phyloP scores from a whole-genome alignment of 169 alveolate species.

The Fabrea salina region DNA sequence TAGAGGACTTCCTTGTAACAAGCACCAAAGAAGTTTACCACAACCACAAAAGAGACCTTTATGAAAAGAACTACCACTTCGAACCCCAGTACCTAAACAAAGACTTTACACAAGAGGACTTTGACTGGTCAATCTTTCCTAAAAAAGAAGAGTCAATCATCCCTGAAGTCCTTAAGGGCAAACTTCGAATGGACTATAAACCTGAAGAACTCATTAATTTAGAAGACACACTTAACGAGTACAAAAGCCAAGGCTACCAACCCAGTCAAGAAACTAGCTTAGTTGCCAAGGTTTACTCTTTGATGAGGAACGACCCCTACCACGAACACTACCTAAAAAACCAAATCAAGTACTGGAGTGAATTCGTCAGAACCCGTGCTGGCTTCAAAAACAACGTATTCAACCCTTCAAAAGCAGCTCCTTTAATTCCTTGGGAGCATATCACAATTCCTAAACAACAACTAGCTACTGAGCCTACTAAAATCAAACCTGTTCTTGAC shows the following conservation, averaged over 20 bases:
- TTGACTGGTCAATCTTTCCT: neutral
- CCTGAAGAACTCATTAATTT: neutral
- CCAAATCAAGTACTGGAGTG: slow-evolving; percentile 29
- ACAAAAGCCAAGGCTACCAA: neutral
- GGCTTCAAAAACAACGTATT: neutral
- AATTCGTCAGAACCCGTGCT: neutral
- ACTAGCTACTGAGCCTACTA: neutral
- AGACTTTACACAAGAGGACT: slow-evolving; percentile 10
- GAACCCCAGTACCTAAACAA: slow-evolving; percentile 12
- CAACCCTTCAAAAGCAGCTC: neutral
- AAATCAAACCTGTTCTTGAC: neutral
- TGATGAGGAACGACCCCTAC: slow-evolving; percentile 41
- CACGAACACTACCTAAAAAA: slow-evolving; percentile 51
- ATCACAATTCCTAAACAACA: neutral
- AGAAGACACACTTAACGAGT: neutral
- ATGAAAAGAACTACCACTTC: slow-evolving; percentile 10
- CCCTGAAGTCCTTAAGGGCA: neutral
- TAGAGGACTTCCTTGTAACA: neutral
- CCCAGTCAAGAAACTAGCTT: neutral
- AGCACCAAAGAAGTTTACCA: neutral
- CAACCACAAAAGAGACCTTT: neutral
- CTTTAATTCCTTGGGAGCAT: slow-evolving; percentile 27
- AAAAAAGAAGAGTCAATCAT: neutral
- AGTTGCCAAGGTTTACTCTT: neutral
- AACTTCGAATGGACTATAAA: neutral